These are phyloP conservation scores for Casaregolazyma lundiana DNA, from an alignment of 1,139 yeast species.

Conservation along the genomic window DNA sequence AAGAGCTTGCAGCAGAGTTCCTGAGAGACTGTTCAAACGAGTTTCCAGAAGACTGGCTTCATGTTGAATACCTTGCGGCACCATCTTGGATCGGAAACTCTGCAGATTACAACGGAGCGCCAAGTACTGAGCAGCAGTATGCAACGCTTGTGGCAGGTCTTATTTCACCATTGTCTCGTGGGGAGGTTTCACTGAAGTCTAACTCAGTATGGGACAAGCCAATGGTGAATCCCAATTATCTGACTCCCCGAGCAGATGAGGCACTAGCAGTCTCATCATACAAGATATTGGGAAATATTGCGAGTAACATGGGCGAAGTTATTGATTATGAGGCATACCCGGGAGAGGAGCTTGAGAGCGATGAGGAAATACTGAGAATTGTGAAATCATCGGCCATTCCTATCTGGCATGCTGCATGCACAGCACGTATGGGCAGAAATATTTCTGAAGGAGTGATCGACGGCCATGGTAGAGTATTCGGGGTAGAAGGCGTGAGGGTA, in stretches of 20 bases:
- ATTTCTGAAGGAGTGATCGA: constrained; percentile 33
- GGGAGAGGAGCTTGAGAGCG: constrained; percentile 28
- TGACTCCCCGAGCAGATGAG: neutral
- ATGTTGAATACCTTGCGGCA: neutral
- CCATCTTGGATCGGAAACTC: neutral
- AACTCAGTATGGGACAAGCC: neutral
- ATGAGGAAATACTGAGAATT: constrained; percentile 26
- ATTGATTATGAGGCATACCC: constrained; percentile 11
- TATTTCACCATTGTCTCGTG: neutral
- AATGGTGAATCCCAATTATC: neutral
- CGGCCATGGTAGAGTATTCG: constrained; percentile 33
- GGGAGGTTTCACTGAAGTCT: neutral
- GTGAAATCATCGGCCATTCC: constrained; percentile 28
- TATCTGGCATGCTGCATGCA: constrained; percentile 30
- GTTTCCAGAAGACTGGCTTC: neutral
- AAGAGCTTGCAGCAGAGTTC: neutral
- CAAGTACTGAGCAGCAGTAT: neutral
- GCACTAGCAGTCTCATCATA: neutral
- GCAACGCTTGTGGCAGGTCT: neutral
- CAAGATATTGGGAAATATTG: neutral
- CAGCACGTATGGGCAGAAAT: constrained; percentile 24
- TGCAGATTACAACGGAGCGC: neutral
- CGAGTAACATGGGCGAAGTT: neutral
- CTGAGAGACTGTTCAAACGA: neutral
- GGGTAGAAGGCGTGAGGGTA: constrained; percentile 35